Conservation (phyloP, 805 yeast species). For the Yarrowia sp. region DNA sequence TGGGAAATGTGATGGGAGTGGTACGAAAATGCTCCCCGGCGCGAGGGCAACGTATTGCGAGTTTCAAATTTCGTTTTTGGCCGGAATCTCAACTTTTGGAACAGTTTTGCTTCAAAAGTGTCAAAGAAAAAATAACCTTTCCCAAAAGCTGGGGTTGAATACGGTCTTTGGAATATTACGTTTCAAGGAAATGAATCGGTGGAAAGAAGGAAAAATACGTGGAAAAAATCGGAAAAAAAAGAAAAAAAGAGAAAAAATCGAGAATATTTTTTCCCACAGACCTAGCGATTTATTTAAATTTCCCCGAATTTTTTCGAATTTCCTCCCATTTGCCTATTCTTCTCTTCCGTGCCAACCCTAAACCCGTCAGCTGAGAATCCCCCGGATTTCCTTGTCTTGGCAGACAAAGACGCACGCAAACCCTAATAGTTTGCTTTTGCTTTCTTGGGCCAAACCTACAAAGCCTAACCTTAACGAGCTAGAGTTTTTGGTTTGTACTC, state of each 20-base stretch:
- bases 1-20: not conserved
- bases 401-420: not conserved
- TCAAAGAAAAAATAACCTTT: too few relatives aligned
- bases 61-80: too few relatives aligned
- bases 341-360: not conserved
- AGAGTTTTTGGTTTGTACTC: not conserved
- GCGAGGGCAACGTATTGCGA: too few relatives aligned
- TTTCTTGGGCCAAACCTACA: not conserved
- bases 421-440: not conserved
- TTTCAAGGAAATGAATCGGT: too few relatives aligned
- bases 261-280: too few relatives aligned
- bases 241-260: too few relatives aligned
- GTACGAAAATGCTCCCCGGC: not conserved
- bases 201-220: too few relatives aligned
- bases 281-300: not conserved
- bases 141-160: slow-evolving; percentile 1
- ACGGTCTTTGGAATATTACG: not conserved
- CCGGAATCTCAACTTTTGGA: too few relatives aligned
- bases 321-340: not conserved
- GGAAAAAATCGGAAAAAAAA: too few relatives aligned
- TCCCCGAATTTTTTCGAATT: not conserved
- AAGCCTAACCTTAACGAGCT: not conserved
- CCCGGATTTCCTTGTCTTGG: not conserved
- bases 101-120: too few relatives aligned
- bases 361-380: slow-evolving; percentile 19